Conservation (phyloP, 2,329 filamentous ascomycete species). For the Ceratocystis eucalypticola region DNA sequence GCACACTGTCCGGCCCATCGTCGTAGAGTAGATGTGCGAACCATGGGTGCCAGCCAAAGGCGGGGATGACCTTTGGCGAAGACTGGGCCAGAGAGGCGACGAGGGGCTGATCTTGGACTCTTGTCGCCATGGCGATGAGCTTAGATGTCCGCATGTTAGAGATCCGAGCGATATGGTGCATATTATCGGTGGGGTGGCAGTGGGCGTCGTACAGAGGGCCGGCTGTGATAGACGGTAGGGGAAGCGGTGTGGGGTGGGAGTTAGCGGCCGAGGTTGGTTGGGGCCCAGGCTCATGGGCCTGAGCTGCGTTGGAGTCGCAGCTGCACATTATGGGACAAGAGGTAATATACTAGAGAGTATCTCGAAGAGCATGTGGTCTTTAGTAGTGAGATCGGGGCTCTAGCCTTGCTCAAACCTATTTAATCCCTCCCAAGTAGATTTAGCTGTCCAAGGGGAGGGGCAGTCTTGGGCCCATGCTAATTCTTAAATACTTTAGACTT, state of each 20-base stretch:
- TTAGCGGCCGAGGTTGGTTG: background rate
- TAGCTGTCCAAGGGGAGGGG: too few relatives aligned
- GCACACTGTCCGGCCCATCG: conserved; percentile 29
- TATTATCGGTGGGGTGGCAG: conserved; percentile 72
- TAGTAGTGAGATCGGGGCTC: too few relatives aligned
- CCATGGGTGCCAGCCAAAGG: conserved; percentile 85
- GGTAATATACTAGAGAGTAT: background rate
- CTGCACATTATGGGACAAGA: background rate
- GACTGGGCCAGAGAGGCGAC: conserved; percentile 47
- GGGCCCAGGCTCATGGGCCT: background rate
- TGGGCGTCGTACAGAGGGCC: conserved; percentile 63
- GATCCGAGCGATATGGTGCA: conserved; percentile 46
- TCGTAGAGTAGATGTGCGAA: conserved; percentile 66
- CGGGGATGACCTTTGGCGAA: conserved; percentile 37
- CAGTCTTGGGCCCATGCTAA: too few relatives aligned
- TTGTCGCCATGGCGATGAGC: conserved; percentile 65
- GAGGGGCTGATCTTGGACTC: conserved; percentile 60
- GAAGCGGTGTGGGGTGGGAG: background rate
- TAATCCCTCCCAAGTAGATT: too few relatives aligned
- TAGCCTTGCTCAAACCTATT: too few relatives aligned
- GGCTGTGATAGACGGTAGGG: background rate
- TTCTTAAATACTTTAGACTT: too few relatives aligned
- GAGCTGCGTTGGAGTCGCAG: background rate
- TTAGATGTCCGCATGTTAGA: conserved; percentile 50
- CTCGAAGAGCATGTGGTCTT: background rate